Evolutionary conservation across 208 protist genomes (phyloP).

Genomic region (Leishmania amazonensis): DNA sequence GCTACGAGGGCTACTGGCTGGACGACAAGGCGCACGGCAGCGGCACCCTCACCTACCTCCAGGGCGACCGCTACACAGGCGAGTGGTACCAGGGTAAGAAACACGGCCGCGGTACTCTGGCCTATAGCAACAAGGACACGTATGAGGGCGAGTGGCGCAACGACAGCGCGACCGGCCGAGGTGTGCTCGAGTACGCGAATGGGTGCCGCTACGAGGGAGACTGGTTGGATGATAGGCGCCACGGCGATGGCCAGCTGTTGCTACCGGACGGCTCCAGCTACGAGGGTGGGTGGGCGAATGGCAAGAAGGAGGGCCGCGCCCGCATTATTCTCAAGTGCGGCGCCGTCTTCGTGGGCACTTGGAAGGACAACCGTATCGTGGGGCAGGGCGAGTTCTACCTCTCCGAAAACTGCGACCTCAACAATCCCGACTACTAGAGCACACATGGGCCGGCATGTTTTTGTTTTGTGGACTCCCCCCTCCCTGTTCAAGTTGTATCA

Average conservation of each 20-base stretch:
- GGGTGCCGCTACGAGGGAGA: conserved; percentile 91
- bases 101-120: conserved; percentile 87
- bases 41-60: conserved; percentile 89
- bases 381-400: conserved; percentile 90
- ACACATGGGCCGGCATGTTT: background rate
- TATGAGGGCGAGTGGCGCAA: conserved; percentile 92
- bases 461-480: conserved; percentile 3
- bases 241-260: conserved; percentile 82
- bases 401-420: conserved; percentile 90
- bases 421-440: conserved; percentile 89
- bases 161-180: conserved; percentile 82
- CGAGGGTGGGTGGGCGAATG: conserved; percentile 82
- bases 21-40: conserved; percentile 90
- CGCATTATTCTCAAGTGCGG: conserved; percentile 92
- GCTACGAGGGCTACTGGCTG: conserved; percentile 90
- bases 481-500: background rate
- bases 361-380: conserved; percentile 88
- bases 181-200: conserved; percentile 90
- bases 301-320: conserved; percentile 90
- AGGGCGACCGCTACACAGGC: conserved; percentile 92
- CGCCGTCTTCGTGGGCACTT: conserved; percentile 84
- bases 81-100: conserved; percentile 92
- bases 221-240: conserved; percentile 83
- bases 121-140: conserved; percentile 92
- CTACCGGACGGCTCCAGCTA: conserved; percentile 89